Evolutionary conservation across 2,329 filamentous ascomycete species (phyloP).

Genomic region (Periconia sp.): DNA sequence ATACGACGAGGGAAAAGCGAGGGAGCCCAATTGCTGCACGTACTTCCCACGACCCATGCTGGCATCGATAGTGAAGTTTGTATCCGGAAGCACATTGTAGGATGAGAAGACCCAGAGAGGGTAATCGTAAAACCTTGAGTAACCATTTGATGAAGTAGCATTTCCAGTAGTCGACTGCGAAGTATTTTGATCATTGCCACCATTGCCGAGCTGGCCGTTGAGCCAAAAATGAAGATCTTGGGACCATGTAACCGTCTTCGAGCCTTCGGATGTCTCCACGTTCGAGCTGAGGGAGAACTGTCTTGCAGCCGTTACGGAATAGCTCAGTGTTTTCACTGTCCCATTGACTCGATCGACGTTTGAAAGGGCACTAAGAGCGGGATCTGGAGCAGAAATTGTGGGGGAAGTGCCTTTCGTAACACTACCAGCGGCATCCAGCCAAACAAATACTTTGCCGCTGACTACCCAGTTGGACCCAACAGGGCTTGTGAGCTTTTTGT

Average conservation of each 20-base stretch:
- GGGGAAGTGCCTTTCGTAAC: constrained; percentile 55
- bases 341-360: constrained; percentile 53
- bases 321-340: constrained; percentile 61
- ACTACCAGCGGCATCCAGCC: constrained; percentile 58
- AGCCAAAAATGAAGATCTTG: constrained; percentile 62
- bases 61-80: constrained; percentile 50
- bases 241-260: constrained; percentile 53
- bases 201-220: constrained; percentile 55
- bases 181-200: constrained; percentile 58
- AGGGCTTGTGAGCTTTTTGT: constrained; percentile 53
- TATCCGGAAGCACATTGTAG: constrained; percentile 45
- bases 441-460: constrained; percentile 79
- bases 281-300: constrained; percentile 56
- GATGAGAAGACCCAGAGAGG: constrained; percentile 62
- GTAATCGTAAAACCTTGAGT: constrained; percentile 56
- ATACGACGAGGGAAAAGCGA: constrained; percentile 62
- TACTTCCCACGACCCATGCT: constrained; percentile 54
- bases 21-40: constrained; percentile 47
- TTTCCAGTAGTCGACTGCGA: constrained; percentile 55
- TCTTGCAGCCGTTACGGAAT: constrained; percentile 60
- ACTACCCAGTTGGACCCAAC: constrained; percentile 73
- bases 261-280: constrained; percentile 53
- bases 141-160: constrained; percentile 44
- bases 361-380: constrained; percentile 56
- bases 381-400: constrained; percentile 40